Conservation (phyloP, 176 grass and related monocot genomes). For the Avena eriantha region DNA sequence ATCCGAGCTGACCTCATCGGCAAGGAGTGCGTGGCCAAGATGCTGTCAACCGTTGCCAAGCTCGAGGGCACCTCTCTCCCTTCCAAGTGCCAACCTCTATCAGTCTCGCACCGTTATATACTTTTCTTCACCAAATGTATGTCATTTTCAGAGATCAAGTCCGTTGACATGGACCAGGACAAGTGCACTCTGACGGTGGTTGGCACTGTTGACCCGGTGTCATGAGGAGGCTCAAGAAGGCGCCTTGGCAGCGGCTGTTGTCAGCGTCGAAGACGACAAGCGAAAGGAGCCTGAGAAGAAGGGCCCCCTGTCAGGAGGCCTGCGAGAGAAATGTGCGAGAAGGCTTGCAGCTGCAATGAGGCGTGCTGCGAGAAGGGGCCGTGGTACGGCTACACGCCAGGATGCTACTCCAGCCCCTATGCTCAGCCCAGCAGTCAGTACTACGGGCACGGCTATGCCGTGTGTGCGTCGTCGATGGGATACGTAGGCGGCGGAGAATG, state of each 20-base stretch:
- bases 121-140: not conserved
- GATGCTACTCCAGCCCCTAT: not conserved
- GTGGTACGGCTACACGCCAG: not conserved
- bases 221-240: conserved; percentile 48
- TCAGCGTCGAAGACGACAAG: conserved; percentile 58
- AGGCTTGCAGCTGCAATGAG: conserved; percentile 9
- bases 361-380: not conserved
- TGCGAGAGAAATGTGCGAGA: conserved; percentile 46
- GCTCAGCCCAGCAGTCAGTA: not conserved
- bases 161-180: conserved; percentile 51
- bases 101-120: not conserved
- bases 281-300: conserved; percentile 33
- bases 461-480: not conserved
- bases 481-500: conserved; percentile 25
- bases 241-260: conserved; percentile 22
- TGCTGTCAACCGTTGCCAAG: conserved; percentile 50
- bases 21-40: conserved; percentile 44
- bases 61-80: conserved; percentile 35
- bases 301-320: conserved; percentile 42
- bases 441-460: not conserved
- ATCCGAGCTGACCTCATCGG: conserved; percentile 51
- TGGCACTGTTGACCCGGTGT: conserved; percentile 57
- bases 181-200: conserved; percentile 75
- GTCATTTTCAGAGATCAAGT: conserved; percentile 53
- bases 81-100: not conserved